Evolutionary conservation across 306 rosid species (phyloP).

Genomic region (Gleditsia sinensis): DNA sequence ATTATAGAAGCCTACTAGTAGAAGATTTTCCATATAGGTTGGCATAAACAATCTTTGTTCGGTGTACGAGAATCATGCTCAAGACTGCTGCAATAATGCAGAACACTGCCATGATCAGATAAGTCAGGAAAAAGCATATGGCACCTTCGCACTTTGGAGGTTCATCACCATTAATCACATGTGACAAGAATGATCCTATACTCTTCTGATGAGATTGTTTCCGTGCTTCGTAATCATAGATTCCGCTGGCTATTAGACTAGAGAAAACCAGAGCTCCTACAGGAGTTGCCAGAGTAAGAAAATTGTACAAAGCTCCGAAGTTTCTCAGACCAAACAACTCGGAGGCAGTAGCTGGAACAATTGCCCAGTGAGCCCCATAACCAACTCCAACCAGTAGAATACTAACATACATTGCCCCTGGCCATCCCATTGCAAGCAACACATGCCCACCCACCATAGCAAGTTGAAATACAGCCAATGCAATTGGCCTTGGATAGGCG

Average conservation of each 20-base stretch:
- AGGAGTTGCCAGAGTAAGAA: slow-evolving; percentile 84
- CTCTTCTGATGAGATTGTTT: slow-evolving; percentile 63
- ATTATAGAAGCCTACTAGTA: slow-evolving; percentile 25
- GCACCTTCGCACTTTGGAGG: slow-evolving; percentile 65
- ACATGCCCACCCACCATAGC: slow-evolving; percentile 79
- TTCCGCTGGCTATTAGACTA: slow-evolving; percentile 73
- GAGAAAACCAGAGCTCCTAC: slow-evolving; percentile 79
- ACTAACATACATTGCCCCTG: slow-evolving; percentile 81
- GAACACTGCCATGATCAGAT: slow-evolving; percentile 66
- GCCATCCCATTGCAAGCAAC: slow-evolving; percentile 81
- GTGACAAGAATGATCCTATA: slow-evolving; percentile 46
- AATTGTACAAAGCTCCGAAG: slow-evolving; percentile 91
- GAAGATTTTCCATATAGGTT: slow-evolving; percentile 72
- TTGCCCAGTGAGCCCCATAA: slow-evolving; percentile 95
- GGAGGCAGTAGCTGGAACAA: slow-evolving; percentile 94
- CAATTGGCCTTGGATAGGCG: slow-evolving; percentile 77
- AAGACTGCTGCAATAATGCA: slow-evolving; percentile 63
- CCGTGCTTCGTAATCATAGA: slow-evolving; percentile 86
- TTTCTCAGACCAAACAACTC: slow-evolving; percentile 89
- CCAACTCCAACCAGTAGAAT: slow-evolving; percentile 84
- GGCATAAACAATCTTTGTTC: slow-evolving; percentile 77
- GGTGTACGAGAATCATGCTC: slow-evolving; percentile 71
- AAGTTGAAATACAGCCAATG: slow-evolving; percentile 80
- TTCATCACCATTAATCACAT: slow-evolving; percentile 34
- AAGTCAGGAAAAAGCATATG: slow-evolving; percentile 80